Percentiles rank a stretch among this genome's conserved stretches.
These are phyloP conservation scores for Lactarius akahatsu DNA, from an alignment of 768 basidiomycete genomes.

Conservation along the genomic window DNA sequence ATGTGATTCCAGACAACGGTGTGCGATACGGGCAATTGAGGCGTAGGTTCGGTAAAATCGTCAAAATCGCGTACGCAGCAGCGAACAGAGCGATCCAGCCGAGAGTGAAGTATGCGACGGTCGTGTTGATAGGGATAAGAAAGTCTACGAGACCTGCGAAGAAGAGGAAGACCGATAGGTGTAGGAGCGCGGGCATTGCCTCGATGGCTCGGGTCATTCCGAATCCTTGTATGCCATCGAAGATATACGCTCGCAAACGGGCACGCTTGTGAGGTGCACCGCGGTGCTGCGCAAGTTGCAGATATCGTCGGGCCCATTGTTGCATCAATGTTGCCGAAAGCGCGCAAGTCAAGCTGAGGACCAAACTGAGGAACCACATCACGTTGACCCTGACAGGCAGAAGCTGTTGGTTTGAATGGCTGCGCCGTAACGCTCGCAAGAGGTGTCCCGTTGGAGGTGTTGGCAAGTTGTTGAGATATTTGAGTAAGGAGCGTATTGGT, in stretches of 20 bases:
- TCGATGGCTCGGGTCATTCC: background rate
- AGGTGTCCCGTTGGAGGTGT: background rate
- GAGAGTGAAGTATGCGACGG: slow-evolving; percentile 15
- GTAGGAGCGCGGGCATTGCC: background rate
- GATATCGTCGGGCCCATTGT: background rate
- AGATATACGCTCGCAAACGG: background rate
- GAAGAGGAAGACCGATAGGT: slow-evolving; percentile 19
- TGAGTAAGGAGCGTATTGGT: slow-evolving; percentile 7
- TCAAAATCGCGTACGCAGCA: background rate
- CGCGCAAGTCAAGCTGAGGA: slow-evolving; percentile 7
- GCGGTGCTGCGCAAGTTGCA: background rate
- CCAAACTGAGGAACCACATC: slow-evolving; percentile 18
- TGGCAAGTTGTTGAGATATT: slow-evolving; percentile 17
- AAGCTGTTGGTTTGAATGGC: background rate
- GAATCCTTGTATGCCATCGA: background rate
- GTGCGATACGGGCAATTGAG: background rate
- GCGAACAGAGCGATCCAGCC: slow-evolving; percentile 6
- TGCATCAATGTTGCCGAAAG: slow-evolving; percentile 6
- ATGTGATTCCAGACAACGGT: background rate
- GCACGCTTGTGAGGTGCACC: background rate
- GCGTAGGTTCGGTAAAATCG: background rate
- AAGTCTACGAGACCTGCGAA: slow-evolving; percentile 22
- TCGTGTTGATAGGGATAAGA: slow-evolving; percentile 14
- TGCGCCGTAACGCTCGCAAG: background rate
- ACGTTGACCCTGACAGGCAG: slow-evolving; percentile 20